phyloP scores from a whole-genome alignment of 2,329 filamentous ascomycete genomes.

The Ophiostoma ulmi region DNA sequence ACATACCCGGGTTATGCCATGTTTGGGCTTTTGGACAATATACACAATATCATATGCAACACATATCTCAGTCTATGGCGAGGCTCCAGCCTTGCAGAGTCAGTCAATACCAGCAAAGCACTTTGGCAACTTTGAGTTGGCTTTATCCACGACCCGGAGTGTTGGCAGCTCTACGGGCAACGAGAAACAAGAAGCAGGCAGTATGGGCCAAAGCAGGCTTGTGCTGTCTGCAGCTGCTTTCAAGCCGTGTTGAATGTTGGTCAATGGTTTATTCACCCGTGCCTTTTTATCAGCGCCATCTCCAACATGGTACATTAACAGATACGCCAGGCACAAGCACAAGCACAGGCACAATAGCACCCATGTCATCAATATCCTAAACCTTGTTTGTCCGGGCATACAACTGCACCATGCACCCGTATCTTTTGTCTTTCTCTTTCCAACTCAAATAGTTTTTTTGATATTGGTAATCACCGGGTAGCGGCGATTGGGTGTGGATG shows the following conservation, averaged over 20 bases:
- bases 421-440: background rate
- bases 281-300: background rate
- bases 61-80: background rate
- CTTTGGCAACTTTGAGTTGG: too few relatives aligned
- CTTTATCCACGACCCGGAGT: too few relatives aligned
- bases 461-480: background rate
- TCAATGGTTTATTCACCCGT: background rate
- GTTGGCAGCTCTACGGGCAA: background rate
- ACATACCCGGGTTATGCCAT: background rate
- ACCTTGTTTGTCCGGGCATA: background rate
- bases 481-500: background rate
- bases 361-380: background rate
- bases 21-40: background rate
- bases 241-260: background rate
- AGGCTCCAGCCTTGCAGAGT: too few relatives aligned
- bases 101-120: too few relatives aligned
- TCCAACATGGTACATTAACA: background rate
- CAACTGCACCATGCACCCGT: background rate
- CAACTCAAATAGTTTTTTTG: background rate
- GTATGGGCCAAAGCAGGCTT: background rate
- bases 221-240: background rate
- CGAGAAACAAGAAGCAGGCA: background rate
- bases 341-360: background rate
- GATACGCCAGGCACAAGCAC: background rate
- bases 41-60: background rate